Conservation (phyloP, 73 alveolate genomes). For the Stentor coeruleus region DNA sequence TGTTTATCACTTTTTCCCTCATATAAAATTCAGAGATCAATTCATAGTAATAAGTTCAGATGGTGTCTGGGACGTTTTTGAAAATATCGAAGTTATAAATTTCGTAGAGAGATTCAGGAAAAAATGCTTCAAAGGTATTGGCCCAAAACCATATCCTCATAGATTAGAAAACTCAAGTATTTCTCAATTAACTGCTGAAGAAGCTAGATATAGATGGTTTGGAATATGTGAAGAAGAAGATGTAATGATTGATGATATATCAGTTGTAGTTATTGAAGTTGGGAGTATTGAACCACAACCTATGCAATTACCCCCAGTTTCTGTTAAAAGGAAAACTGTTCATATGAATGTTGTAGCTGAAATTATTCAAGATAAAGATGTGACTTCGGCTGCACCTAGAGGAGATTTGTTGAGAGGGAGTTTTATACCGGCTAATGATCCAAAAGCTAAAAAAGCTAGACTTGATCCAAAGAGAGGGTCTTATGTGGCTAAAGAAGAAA, state of each 20-base stretch:
- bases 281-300: background rate
- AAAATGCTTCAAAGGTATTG: background rate
- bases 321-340: background rate
- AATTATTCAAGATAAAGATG: background rate
- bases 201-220: conserved; percentile 22
- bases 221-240: conserved; percentile 26
- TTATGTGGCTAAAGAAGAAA: background rate
- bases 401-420: conserved; percentile 7
- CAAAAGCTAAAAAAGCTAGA: background rate
- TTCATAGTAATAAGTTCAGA: conserved; percentile 36
- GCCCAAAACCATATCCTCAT: background rate
- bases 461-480: conserved; percentile 23
- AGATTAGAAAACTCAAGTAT: conserved; percentile 14
- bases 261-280: conserved; percentile 8
- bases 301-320: background rate
- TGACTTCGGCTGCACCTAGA: conserved; percentile 5
- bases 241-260: conserved; percentile 30
- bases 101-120: conserved; percentile 27
- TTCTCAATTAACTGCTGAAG: conserved; percentile 15
- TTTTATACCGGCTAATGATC: conserved; percentile 12
- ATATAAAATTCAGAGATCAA: background rate
- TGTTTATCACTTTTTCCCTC: conserved; percentile 29
- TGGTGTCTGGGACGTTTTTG: conserved; percentile 54
- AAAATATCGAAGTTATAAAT: background rate
- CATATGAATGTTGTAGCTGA: background rate